phyloP scores from a whole-genome alignment of 768 basidiomycete species.

The Suillus bovinus region DNA sequence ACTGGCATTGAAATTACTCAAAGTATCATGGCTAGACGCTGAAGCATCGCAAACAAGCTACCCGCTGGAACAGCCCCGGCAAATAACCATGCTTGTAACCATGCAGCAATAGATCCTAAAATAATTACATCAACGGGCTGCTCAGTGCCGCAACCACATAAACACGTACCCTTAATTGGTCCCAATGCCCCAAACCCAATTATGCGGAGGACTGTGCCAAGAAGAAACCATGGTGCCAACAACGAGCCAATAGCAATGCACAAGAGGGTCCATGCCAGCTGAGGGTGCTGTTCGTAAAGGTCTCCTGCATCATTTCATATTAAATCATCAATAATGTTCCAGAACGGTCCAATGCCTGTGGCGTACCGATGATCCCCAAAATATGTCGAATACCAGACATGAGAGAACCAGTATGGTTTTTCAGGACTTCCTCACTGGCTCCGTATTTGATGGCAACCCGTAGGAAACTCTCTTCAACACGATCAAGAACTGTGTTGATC shows the following conservation, averaged over 20 bases:
- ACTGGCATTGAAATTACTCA: background rate
- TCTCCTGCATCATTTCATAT: conserved; percentile 28
- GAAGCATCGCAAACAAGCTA: background rate
- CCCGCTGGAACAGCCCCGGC: background rate
- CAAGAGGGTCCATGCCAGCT: conserved; percentile 26
- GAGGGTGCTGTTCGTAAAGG: conserved; percentile 37
- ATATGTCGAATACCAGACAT: conserved; percentile 23
- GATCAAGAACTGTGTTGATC: conserved; percentile 23
- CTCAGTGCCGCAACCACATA: no score
- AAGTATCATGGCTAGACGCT: background rate
- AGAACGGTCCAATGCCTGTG: background rate
- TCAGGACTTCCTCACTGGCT: conserved; percentile 25
- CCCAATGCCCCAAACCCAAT: conserved; percentile 39
- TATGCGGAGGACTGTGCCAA: conserved; percentile 30
- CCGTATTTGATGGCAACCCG: conserved; percentile 19
- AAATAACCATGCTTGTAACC: background rate
- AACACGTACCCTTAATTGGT: no score
- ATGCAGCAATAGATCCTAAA: background rate
- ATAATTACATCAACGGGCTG: background rate
- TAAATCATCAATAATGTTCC: background rate
- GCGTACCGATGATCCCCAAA: conserved; percentile 26
- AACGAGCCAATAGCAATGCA: conserved; percentile 12
- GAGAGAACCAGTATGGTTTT: conserved; percentile 24
- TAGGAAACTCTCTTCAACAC: conserved; percentile 29
- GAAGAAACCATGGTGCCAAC: conserved; percentile 21